phyloP scores from a whole-genome alignment of 2,329 filamentous ascomycete species.

The Magnaporthiopsis rhizophila region DNA sequence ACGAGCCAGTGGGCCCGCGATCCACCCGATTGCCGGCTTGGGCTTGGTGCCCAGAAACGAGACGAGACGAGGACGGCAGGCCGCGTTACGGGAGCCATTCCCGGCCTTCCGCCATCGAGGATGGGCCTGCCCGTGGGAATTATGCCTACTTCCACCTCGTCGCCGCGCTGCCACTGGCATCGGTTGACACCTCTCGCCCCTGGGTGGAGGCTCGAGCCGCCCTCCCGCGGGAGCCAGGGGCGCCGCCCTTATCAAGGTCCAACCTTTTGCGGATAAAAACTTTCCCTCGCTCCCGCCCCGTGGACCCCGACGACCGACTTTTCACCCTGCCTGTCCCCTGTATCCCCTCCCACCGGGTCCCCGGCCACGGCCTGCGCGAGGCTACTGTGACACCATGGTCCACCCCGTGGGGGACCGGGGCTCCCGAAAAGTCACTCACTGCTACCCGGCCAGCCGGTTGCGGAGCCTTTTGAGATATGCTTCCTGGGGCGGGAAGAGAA shows the following conservation, averaged over 20 bases:
- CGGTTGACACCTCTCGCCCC: neutral
- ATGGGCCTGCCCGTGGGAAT: neutral
- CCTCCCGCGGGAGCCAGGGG: neutral
- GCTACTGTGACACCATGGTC: neutral
- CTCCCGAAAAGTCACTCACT: neutral
- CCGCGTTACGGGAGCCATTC: neutral
- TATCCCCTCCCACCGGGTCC: neutral
- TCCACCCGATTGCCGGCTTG: neutral
- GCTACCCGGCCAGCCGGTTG: too few relatives aligned
- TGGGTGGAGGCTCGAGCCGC: neutral
- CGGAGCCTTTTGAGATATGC: neutral
- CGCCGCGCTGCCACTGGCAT: neutral
- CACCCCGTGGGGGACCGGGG: neutral
- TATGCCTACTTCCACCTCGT: neutral
- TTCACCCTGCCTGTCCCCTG: neutral
- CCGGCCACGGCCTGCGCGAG: neutral
- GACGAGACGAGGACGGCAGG: too few relatives aligned
- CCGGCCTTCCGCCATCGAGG: neutral
- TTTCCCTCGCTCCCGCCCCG: neutral
- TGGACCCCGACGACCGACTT: neutral
- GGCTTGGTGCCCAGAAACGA: neutral
- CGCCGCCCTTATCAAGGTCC: neutral
- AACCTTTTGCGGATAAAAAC: neutral
- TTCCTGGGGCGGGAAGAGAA: neutral
- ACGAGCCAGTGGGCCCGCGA: neutral